phyloP scores from a whole-genome alignment of 2,329 filamentous ascomycete genomes.

The Arthrobotrys conoides region DNA sequence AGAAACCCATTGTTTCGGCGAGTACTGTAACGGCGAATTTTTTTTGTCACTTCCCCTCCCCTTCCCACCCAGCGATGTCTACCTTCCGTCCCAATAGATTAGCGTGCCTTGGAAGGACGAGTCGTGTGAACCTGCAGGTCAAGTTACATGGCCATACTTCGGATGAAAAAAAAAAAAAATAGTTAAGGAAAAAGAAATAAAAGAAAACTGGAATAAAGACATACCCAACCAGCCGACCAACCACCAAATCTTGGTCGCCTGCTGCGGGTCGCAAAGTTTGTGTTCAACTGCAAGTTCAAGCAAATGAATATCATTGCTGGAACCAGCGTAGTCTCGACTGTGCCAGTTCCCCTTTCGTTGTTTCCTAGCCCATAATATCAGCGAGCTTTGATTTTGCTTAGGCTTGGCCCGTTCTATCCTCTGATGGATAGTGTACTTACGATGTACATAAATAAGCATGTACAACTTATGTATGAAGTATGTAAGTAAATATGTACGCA shows the following conservation, averaged over 20 bases:
- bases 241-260: conserved; percentile 39
- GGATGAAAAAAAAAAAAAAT: conserved; percentile 52
- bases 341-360: conserved; percentile 13
- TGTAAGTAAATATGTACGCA: neutral
- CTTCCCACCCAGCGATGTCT: neutral
- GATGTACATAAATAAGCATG: neutral
- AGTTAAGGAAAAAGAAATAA: conserved; percentile 8
- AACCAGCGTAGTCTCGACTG: conserved; percentile 42
- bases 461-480: too few species aligned
- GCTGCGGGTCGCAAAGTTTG: conserved; percentile 46
- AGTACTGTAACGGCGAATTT: conserved; percentile 17
- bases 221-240: conserved; percentile 8
- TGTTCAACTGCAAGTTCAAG: conserved; percentile 42
- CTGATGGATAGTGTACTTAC: conserved; percentile 1
- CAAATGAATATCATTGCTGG: conserved; percentile 51
- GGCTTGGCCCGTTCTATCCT: conserved; percentile 13
- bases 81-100: conserved; percentile 36
- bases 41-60: conserved; percentile 23
- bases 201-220: conserved; percentile 16
- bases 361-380: conserved; percentile 9
- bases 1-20: conserved; percentile 14
- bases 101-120: conserved; percentile 40
- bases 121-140: conserved; percentile 56
- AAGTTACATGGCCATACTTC: conserved; percentile 55
- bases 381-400: conserved; percentile 12